Evolutionary conservation across 2,329 filamentous ascomycete genomes (phyloP).

Genomic region (Rugonectria rugulosa): DNA sequence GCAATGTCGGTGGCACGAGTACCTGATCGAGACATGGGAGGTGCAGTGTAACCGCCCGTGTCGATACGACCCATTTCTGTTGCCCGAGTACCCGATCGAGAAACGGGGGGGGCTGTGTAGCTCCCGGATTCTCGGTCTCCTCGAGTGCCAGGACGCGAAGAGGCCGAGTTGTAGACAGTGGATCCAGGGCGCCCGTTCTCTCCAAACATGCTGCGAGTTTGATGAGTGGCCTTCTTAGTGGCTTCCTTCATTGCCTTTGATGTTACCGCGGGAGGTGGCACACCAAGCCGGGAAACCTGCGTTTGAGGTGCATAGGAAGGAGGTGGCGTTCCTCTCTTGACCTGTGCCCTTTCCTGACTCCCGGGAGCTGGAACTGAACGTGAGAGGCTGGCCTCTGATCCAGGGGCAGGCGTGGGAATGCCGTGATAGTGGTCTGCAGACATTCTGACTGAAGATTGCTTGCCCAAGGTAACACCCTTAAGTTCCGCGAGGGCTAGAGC

Average conservation of each 20-base stretch:
- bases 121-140: constrained; percentile 37
- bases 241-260: constrained; percentile 95
- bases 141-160: constrained; percentile 34
- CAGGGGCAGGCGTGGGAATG: constrained; percentile 81
- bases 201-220: constrained; percentile 82
- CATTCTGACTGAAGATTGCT: constrained; percentile 81
- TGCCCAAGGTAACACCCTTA: constrained; percentile 79
- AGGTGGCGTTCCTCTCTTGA: constrained; percentile 78
- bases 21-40: constrained; percentile 33
- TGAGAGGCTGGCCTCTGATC: constrained; percentile 49
- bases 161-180: constrained; percentile 38
- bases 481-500: constrained; percentile 91
- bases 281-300: constrained; percentile 79
- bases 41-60: constrained; percentile 15
- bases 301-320: constrained; percentile 78
- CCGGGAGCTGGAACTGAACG: constrained; percentile 67
- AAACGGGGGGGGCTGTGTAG: constrained; percentile 34
- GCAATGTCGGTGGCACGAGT: constrained; percentile 36
- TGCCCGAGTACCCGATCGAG: constrained; percentile 33
- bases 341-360: constrained; percentile 55
- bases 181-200: constrained; percentile 46
- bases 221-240: constrained; percentile 84
- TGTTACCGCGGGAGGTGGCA: constrained; percentile 91
- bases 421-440: constrained; percentile 97
- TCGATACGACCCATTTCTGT: constrained; percentile 30